Evolutionary conservation across 2,329 filamentous ascomycete genomes (phyloP), one percentile per base, ranked within the genome.

Genomic region (Metarhizium album): DNA sequence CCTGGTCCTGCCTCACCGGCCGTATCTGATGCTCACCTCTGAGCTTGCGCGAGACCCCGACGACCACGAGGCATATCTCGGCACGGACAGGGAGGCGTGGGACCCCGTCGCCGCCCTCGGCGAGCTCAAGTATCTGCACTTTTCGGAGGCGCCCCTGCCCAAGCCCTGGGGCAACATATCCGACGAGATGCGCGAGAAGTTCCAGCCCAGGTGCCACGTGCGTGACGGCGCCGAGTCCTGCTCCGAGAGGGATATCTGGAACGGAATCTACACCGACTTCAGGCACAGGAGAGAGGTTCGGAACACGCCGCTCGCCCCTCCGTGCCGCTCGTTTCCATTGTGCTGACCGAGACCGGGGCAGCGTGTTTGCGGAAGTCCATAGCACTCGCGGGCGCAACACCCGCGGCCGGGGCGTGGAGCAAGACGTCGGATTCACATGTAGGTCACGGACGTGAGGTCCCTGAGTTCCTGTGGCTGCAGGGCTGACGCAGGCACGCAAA

Each of bases 111-210:
- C 62, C 33, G 71, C 73, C 1, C 69, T 78, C 48, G 72, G 72
- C 14, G 80, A 85, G 58, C 79, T 81, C 6, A 86, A 84, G 55
- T 72, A 84, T 4, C 69, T 87, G 2, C 84, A 87, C 62, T 87
- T 87, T 62, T 83, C 79, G 13, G 84, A 88, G 59, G 85, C 79
- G 79, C 84, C 84, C 1, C 58, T 86, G 5, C 82, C 83, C 0
- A 87, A 87, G 52, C 73, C 73, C 0, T 76, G 74, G 73, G 53
- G 55, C 67, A 59, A 43, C 0, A 56, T 56, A 0, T 24, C 52
- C 1, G 52, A 58, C 0, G 45, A 51, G 0, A 24, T 54, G 0
- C 47, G 58, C 8, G 31, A 50, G 7, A 22, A 50, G 9, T 42
- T 48, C 4, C 60, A 64, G 20, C 62, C 62, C 0, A 47, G 48